These are phyloP conservation scores for Huntiella moniliformis DNA, from an alignment of 2,329 filamentous ascomycete genomes.

Conservation along the genomic window DNA sequence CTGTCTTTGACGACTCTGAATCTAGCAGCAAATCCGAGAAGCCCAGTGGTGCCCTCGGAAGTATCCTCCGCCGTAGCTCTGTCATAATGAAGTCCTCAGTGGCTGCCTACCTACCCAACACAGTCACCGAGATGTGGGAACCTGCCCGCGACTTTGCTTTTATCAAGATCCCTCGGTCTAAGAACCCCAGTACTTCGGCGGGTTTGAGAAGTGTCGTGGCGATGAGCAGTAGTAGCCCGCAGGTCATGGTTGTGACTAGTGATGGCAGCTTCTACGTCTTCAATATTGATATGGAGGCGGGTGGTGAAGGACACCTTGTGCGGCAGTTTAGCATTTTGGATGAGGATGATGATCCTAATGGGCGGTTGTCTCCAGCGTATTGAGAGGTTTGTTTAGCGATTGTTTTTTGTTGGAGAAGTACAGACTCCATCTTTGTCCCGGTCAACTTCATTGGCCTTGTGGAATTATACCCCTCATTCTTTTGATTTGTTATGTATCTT, in stretches of 20 bases:
- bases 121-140: slow-evolving; percentile 96
- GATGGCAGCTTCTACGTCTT: slow-evolving; percentile 92
- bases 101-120: slow-evolving; percentile 78
- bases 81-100: slow-evolving; percentile 83
- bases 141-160: slow-evolving; percentile 88
- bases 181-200: background rate
- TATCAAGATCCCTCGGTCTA: slow-evolving; percentile 66
- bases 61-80: slow-evolving; percentile 81
- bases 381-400: background rate
- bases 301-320: slow-evolving; percentile 76
- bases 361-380: background rate
- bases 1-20: background rate
- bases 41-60: slow-evolving; percentile 58
- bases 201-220: slow-evolving; percentile 73
- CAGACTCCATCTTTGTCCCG: background rate
- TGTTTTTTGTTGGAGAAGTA: background rate
- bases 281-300: slow-evolving; percentile 84
- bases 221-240: slow-evolving; percentile 84
- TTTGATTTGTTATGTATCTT: too few species aligned
- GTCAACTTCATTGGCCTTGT: too few species aligned
- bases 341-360: background rate
- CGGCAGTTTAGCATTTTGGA: slow-evolving; percentile 45
- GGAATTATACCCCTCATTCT: too few species aligned
- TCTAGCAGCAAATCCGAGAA: background rate
- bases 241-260: slow-evolving; percentile 95